A percentile compares a stretch with the other conserved stretches of the same genome.
Conservation (phyloP, 1,284 basidiomycete species). For the Malassezia furfur region DNA sequence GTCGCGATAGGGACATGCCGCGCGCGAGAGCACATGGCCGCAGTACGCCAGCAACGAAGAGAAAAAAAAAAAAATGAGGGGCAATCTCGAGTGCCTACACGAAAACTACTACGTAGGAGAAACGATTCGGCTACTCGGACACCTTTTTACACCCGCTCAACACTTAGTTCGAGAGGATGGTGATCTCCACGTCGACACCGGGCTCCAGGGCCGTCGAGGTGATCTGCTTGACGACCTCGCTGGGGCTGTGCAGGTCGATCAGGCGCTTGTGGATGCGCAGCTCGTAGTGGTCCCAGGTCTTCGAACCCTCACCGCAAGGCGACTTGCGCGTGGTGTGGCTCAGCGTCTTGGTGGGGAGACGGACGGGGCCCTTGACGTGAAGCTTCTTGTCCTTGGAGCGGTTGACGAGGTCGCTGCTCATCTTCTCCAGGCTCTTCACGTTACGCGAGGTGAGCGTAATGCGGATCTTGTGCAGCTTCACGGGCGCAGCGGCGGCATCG, state of each 20-base stretch:
- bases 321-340: slow-evolving; percentile 84
- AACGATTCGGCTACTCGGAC: too few species aligned
- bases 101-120: too few species aligned
- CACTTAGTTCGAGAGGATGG: slow-evolving; percentile 61
- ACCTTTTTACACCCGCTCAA: not conserved
- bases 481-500: slow-evolving; percentile 60
- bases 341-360: slow-evolving; percentile 95
- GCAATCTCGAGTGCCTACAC: too few species aligned
- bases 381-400: slow-evolving; percentile 99
- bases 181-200: slow-evolving; percentile 98
- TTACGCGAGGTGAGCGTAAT: slow-evolving; percentile 98
- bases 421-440: slow-evolving; percentile 97
- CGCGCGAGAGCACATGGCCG: too few species aligned
- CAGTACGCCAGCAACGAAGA: too few species aligned
- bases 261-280: slow-evolving; percentile 99
- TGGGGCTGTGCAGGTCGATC: slow-evolving; percentile 96
- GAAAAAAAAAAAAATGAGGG: too few species aligned
- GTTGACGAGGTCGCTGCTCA: slow-evolving; percentile 82
- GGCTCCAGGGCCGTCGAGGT: slow-evolving; percentile 97
- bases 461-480: slow-evolving; percentile 98
- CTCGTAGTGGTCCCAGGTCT: slow-evolving; percentile 99
- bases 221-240: slow-evolving; percentile 99
- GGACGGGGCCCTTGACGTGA: slow-evolving; percentile 96
- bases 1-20: too few species aligned
- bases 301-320: slow-evolving; percentile 83